Base-by-base conservation (phyloP, 1,284 basidiomycete genomes). In the Sphaerobolus stellatus region DNA sequence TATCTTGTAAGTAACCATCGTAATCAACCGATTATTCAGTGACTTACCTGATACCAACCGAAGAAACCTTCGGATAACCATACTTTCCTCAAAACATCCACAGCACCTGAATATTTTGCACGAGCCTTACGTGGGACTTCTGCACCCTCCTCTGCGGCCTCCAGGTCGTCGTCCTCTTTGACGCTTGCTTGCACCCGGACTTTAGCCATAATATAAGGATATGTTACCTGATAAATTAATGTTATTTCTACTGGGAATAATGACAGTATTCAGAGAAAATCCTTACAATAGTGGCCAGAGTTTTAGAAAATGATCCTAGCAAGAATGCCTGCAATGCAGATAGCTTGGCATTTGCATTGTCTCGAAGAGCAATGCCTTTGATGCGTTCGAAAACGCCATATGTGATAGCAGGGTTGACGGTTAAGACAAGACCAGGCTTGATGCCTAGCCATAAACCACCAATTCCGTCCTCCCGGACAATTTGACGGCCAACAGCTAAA, bases 371-470 rank as follows among this genome's bases (percentile, higher is more conserved):
- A 7, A 87, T 57, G 57, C 76, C 81, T 77, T 98, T 98, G 58
- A 97, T 79, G 50, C 94, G 83, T 75, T 99, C 96, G 67, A 93
- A 99, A 34, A 90, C 81, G 50, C 97, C 97, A 69, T 99, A 99
- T 1, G 97, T 99, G 72, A 99, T 98, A 20, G 97, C 95, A 2
- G 97, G 97, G 73, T 99, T 99, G 50, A 91, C 84, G 31, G 94
- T 98, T 40, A 99, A 81, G 8, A 99, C 94, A 60, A 99, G 75
- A 43, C 92, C 88, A 4, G 97, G 95, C 69, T 88, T 90, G 56
- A 99, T 78, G 7, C 97, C 97, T 9, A 94, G 79, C 97, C 97
- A 99, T 14, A 99, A 78, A 11, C 94, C 97, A 0, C 88, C 82
- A 13, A 95, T 73, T 53, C 97, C 97, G 61, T 97, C 93, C 68